These are phyloP conservation scores for Curvularia eragrostidis DNA, from an alignment of 2,329 filamentous ascomycete genomes.

Conservation along the genomic window DNA sequence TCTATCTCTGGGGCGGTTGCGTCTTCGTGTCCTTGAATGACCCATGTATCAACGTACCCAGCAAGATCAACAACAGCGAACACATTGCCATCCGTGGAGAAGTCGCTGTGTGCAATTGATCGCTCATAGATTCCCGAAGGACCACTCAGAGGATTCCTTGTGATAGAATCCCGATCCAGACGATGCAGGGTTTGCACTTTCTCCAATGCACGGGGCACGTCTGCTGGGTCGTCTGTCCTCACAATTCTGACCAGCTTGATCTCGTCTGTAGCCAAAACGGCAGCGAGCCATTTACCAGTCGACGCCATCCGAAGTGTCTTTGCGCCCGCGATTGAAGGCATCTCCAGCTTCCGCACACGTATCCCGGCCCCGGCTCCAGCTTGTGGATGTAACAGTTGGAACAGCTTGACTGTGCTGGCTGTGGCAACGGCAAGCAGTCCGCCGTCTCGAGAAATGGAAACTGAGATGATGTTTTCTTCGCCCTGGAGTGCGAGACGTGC, in stretches of 20 bases:
- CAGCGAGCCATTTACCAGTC: conserved; percentile 71
- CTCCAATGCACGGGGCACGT: conserved; percentile 48
- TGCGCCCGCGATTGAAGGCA: conserved; percentile 71
- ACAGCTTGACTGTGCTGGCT: conserved; percentile 75
- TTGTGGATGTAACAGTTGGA: conserved; percentile 66
- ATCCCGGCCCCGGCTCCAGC: conserved; percentile 65
- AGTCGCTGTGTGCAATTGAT: conserved; percentile 74
- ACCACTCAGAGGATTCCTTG: conserved; percentile 59
- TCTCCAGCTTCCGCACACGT: conserved; percentile 72
- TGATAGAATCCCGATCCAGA: conserved; percentile 36
- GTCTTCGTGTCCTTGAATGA: conserved; percentile 67
- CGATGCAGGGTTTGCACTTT: conserved; percentile 51
- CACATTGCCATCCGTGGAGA: conserved; percentile 80
- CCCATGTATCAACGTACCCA: conserved; percentile 87
- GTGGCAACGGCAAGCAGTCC: conserved; percentile 79
- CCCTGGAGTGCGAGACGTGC: conserved; percentile 55
- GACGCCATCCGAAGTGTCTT: conserved; percentile 73
- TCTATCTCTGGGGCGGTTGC: conserved; percentile 52
- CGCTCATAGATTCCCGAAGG: conserved; percentile 78
- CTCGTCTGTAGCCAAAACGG: conserved; percentile 56
- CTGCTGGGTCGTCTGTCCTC: conserved; percentile 50
- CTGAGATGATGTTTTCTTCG: conserved; percentile 83
- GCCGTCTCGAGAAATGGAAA: conserved; percentile 73
- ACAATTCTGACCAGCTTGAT: conserved; percentile 57
- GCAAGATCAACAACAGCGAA: conserved; percentile 81